Percentiles rank a stretch among this genome's conserved stretches.
Conservation (phyloP, 306 rosid genomes). For the Sicyos baderoa region DNA sequence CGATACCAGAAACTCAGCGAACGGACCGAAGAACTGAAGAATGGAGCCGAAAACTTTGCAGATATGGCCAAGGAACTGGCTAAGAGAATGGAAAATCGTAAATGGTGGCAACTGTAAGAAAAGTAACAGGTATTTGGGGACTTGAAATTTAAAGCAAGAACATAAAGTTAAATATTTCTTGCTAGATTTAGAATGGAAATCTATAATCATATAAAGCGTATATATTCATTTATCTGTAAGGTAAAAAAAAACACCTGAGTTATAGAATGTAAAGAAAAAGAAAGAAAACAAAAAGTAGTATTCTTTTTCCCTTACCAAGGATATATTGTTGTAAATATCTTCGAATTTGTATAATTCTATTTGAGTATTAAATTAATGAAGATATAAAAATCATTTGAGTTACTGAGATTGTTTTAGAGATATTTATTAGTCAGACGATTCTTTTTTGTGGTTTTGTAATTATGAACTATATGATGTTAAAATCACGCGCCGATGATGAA, state of each 20-base stretch:
- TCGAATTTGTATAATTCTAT: background rate
- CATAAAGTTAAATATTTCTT: background rate
- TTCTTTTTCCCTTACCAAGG: background rate
- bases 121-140: constrained; percentile 9
- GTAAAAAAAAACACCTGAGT: background rate
- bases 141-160: background rate
- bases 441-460: background rate
- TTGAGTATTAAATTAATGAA: background rate
- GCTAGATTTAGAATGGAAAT: background rate
- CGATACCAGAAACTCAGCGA: constrained; percentile 46
- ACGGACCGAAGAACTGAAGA: constrained; percentile 54
- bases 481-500: no score
- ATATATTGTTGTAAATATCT: background rate
- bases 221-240: background rate
- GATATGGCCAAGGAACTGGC: constrained; percentile 69
- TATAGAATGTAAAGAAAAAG: background rate
- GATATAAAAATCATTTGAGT: background rate
- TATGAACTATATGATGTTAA: background rate
- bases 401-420: background rate
- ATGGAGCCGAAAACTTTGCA: constrained; percentile 75
- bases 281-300: background rate
- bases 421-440: background rate
- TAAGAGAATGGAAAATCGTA: constrained; percentile 72
- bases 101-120: constrained; percentile 81
- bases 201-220: no score